Conservation (phyloP, 2,329 filamentous ascomycete species). For the Sporothrix brunneoviolacea region DNA sequence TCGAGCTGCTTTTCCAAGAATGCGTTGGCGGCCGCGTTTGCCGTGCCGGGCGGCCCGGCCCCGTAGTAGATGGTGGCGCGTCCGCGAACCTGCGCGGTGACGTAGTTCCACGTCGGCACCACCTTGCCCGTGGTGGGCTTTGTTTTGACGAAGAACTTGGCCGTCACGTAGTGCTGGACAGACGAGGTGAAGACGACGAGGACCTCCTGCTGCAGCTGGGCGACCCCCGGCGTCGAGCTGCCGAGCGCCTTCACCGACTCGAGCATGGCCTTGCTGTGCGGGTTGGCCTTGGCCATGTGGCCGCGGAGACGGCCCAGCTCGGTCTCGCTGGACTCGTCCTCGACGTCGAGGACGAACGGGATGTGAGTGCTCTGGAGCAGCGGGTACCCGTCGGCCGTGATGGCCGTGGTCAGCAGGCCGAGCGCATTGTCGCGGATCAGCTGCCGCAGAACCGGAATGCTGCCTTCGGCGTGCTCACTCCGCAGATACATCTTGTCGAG, state of each 20-base stretch:
- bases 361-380: slow-evolving; percentile 55
- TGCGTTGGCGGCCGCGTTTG: slow-evolving; percentile 30
- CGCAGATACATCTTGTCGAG: slow-evolving; percentile 49
- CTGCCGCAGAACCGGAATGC: slow-evolving; percentile 42
- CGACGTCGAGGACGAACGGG: slow-evolving; percentile 50
- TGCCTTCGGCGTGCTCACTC: slow-evolving; percentile 44
- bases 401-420: slow-evolving; percentile 56
- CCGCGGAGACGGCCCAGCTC: slow-evolving; percentile 46
- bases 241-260: slow-evolving; percentile 34
- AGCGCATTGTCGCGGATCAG: slow-evolving; percentile 55
- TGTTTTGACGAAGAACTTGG: slow-evolving; percentile 60
- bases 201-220: slow-evolving; percentile 45
- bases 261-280: slow-evolving; percentile 56
- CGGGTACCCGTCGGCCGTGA: slow-evolving; percentile 41
- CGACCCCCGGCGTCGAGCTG: neutral
- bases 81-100: slow-evolving; percentile 58
- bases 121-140: slow-evolving; percentile 60
- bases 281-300: slow-evolving; percentile 57
- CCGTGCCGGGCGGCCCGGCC: slow-evolving; percentile 30
- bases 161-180: slow-evolving; percentile 58
- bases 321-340: slow-evolving; percentile 33
- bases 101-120: slow-evolving; percentile 66
- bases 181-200: slow-evolving; percentile 55
- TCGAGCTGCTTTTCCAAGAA: slow-evolving; percentile 47
- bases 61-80: slow-evolving; percentile 48